Percentiles rank a stretch among this genome's conserved stretches.
phyloP scores from a whole-genome alignment of 2,329 filamentous ascomycete genomes.

The Aspergillus felis region DNA sequence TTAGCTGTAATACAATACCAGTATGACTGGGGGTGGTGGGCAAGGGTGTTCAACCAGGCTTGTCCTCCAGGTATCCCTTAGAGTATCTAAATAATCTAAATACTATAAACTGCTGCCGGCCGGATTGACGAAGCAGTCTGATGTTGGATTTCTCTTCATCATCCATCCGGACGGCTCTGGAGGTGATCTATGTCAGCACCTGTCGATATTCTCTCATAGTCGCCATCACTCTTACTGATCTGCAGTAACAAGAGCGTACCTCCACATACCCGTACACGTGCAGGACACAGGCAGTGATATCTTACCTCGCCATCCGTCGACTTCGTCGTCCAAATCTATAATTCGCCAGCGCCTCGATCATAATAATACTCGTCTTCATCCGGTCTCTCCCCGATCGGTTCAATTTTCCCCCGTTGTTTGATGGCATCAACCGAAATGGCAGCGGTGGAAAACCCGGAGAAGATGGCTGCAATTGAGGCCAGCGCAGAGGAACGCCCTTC shows the following conservation, averaged over 20 bases:
- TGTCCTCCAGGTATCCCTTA: not conserved
- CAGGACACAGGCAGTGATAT: not conserved
- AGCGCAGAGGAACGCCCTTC: constrained; percentile 23
- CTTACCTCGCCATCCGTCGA: not conserved
- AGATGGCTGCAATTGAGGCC: constrained; percentile 19
- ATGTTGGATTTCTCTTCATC: not conserved
- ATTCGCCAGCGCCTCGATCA: not conserved
- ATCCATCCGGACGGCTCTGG: not conserved
- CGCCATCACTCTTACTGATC: not conserved
- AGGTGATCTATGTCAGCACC: not conserved
- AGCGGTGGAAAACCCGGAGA: constrained; percentile 17
- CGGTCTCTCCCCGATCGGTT: not conserved
- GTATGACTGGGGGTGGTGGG: not conserved
- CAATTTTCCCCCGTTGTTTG: not conserved
- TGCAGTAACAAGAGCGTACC: not conserved
- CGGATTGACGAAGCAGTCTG: not conserved
- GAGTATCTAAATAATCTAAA: not conserved
- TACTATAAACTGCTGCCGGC: not conserved
- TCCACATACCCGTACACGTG: not conserved
- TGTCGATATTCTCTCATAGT: not conserved
- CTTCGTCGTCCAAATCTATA: not conserved
- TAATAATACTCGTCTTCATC: not conserved
- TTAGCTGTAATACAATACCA: not conserved
- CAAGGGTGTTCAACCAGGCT: too few species aligned
- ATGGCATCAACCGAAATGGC: constrained; percentile 11